Evolutionary conservation across 495 filamentous ascomycete genomes (phyloP).

Genomic region (Evernia prunastri): DNA sequence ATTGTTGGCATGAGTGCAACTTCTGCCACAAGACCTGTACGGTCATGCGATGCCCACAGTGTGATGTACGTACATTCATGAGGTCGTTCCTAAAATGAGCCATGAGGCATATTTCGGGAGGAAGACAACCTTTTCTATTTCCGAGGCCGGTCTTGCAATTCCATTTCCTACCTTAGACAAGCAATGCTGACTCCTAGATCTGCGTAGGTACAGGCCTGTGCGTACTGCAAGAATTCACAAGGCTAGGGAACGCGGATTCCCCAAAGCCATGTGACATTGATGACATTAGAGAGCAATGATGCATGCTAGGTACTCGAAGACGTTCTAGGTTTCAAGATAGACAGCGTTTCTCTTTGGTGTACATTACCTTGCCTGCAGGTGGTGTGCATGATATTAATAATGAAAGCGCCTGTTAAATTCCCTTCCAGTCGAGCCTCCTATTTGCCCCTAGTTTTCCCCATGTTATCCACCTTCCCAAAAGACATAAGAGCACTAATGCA

Average conservation of each 20-base stretch:
- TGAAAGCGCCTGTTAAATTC: not conserved
- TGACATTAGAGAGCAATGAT: not conserved
- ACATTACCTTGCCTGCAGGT: not conserved
- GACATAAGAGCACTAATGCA: not conserved
- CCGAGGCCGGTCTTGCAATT: too few species aligned
- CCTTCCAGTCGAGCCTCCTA: not conserved
- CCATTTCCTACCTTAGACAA: too few species aligned
- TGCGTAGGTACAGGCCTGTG: conserved; percentile 10
- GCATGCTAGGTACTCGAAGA: not conserved
- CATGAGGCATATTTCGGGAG: too few species aligned
- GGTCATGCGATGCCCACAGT: conserved; percentile 10
- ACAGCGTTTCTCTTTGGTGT: not conserved
- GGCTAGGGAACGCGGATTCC: not conserved
- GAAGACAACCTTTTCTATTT: too few species aligned
- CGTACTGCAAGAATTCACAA: not conserved
- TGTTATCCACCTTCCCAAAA: not conserved
- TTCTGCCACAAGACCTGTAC: not conserved
- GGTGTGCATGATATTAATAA: not conserved
- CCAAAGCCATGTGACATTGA: not conserved
- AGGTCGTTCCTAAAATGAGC: too few species aligned
- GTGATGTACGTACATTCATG: too few species aligned
- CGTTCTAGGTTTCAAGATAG: not conserved
- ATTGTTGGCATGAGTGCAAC: not conserved
- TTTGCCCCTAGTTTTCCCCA: not conserved
- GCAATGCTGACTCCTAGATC: too few species aligned